Percentiles rank a stretch among this genome's conserved stretches.
Evolutionary conservation across 2,329 filamentous ascomycete genomes (phyloP).

Genomic region (Celoporthe dispersa): DNA sequence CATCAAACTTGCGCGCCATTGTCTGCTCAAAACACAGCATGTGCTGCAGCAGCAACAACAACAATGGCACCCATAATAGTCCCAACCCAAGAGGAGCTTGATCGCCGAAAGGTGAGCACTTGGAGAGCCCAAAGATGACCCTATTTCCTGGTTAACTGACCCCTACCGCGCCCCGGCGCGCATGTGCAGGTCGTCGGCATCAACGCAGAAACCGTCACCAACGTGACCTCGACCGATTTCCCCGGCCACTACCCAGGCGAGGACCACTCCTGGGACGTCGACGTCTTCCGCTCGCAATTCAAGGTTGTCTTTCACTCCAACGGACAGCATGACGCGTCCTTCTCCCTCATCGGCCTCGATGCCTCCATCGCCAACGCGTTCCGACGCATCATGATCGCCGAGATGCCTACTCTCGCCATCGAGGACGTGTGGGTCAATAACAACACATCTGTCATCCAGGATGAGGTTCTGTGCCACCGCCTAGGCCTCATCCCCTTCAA

Average conservation of each 20-base stretch:
- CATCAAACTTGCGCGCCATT: conserved; percentile 4
- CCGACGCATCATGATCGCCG: conserved; percentile 91
- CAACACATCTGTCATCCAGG: conserved; percentile 97
- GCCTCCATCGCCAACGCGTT: conserved; percentile 96
- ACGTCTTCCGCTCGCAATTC: conserved; percentile 47
- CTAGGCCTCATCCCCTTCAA: conserved; percentile 90
- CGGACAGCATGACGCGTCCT: conserved; percentile 75
- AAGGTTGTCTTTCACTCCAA: conserved; percentile 82
- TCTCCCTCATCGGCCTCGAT: conserved; percentile 91
- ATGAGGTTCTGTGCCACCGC: conserved; percentile 91
- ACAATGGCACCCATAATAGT: conserved; percentile 50
- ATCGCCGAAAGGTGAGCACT: conserved; percentile 61
- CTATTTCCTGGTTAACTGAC: background rate
- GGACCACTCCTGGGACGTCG: conserved; percentile 60
- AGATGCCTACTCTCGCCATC: conserved; percentile 92
- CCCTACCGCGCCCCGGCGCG: background rate
- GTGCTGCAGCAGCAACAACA: conserved; percentile 35
- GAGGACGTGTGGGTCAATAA: conserved; percentile 92
- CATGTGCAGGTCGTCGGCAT: conserved; percentile 76
- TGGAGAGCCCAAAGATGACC: background rate
- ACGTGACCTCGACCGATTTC: conserved; percentile 89
- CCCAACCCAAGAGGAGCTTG: conserved; percentile 60
- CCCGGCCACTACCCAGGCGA: conserved; percentile 90
- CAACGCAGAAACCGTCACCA: conserved; percentile 86
- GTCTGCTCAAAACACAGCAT: conserved; percentile 15